phyloP scores from a whole-genome alignment of 805 yeast genomes.

The Candida jianshihensis region DNA sequence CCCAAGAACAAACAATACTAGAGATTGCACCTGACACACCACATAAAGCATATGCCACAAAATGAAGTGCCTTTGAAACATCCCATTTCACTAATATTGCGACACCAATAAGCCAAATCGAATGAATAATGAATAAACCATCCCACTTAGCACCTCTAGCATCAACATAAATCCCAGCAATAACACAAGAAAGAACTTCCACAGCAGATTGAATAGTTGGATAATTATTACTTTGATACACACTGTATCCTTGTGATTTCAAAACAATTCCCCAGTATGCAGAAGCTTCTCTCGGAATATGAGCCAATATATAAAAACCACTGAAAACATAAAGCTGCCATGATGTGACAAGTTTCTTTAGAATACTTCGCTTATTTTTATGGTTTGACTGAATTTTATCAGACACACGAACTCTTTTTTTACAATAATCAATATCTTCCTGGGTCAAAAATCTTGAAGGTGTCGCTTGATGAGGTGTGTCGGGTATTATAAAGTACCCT shows the following conservation, averaged over 20 bases:
- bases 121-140: not conserved
- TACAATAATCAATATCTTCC: constrained; percentile 1
- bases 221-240: constrained; percentile 2
- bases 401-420: not conserved
- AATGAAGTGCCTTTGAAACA: not conserved
- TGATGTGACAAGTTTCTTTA: constrained; percentile 1
- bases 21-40: constrained; percentile 1
- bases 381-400: constrained; percentile 1
- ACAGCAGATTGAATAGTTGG: constrained; percentile 1
- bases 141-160: not conserved
- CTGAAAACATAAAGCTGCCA: constrained; percentile 4
- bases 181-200: not conserved
- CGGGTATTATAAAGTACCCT: not conserved
- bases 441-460: not conserved
- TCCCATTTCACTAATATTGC: constrained; percentile 1
- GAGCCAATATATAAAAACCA: not conserved
- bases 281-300: not conserved
- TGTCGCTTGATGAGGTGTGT: not conserved
- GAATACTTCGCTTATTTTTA: not conserved
- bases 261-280: constrained; percentile 1
- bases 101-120: not conserved
- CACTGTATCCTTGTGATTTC: constrained; percentile 1
- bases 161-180: not conserved
- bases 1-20: not conserved
- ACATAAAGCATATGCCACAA: not conserved